Percentiles rank a stretch among this genome's conserved stretches.
These are phyloP conservation scores for Pulveroboletus sp. DNA, from an alignment of 768 basidiomycete genomes.

Conservation along the genomic window DNA sequence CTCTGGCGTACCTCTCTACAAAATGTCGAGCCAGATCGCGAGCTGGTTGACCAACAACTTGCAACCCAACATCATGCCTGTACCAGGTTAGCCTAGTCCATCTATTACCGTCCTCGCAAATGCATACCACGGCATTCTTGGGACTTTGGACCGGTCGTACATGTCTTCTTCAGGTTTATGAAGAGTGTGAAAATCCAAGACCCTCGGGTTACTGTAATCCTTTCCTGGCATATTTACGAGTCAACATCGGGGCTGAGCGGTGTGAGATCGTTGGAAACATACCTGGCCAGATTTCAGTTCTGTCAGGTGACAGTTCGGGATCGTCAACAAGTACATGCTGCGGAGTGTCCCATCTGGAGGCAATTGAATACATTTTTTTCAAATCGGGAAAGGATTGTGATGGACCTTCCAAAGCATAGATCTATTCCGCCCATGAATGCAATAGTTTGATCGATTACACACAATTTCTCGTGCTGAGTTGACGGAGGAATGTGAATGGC, in stretches of 20 bases:
- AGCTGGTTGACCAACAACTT: constrained; percentile 95
- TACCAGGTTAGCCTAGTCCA: not conserved
- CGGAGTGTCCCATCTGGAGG: constrained; percentile 86
- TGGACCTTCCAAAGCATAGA: constrained; percentile 83
- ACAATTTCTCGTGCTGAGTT: constrained; percentile 90
- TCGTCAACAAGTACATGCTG: constrained; percentile 92
- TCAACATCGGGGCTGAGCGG: not conserved
- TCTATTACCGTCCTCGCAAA: not conserved
- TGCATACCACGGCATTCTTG: constrained; percentile 92
- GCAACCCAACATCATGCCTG: constrained; percentile 97
- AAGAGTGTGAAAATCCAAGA: constrained; percentile 81
- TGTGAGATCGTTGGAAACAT: constrained; percentile 4
- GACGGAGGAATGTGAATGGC: not conserved
- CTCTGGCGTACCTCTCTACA: constrained; percentile 65
- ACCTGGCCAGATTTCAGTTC: constrained; percentile 86
- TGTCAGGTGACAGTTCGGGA: constrained; percentile 55
- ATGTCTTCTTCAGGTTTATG: constrained; percentile 92
- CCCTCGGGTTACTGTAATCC: constrained; percentile 90
- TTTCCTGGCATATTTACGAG: constrained; percentile 55
- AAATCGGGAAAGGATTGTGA: not conserved
- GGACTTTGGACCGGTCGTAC: constrained; percentile 87
- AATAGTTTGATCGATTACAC: constrained; percentile 95
- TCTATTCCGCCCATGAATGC: constrained; percentile 99
- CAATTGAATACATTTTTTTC: constrained; percentile 1
- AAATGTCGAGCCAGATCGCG: constrained; percentile 95